Base-by-base conservation (phyloP, 805 yeast genomes). In the Komagataella populi region DNA sequence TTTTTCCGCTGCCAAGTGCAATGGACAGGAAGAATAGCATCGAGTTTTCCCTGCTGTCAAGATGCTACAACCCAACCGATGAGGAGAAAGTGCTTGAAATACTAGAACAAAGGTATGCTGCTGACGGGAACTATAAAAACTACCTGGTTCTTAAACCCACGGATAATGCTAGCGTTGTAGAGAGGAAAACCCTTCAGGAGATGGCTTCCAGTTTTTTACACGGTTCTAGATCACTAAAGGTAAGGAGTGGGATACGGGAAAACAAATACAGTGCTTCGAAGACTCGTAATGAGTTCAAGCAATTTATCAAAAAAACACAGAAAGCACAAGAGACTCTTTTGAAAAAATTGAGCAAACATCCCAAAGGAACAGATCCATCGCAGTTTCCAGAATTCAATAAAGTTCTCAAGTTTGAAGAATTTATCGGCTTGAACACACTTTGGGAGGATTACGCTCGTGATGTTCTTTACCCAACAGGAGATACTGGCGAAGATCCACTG, bases 401-500 rank as follows among this genome's bases (percentile, higher is more conserved):
- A 1, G 48, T 66, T 8, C 50, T 66, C 23, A 58, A 65, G 23
- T 81, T 72, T 58, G 77, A 72, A 45, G 74, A 74, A 23, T 84
- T 81, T 55, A 48, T 65, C 1, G 75, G 74, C 1, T 68, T 87
- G 66, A 73, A 83, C 60, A 59, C 60, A n/a, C 68, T 89, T 23
- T 89, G 97, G 97, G 72, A 74, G n/a, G 67, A 67, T 16, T 89
- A 89, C 61, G 78, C 83, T 48, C 68, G 66, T 39, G 83, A 80
- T 46, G 65, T 87, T 3, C 56, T 86, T 6, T 24, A 24, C 23
- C 47, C 24, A 23, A 14, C 47, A 16, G 45, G 22, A 5, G 46
- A 49, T 16, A 20, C 16, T 73, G 70, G 48, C 67, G 71, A 1
- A 62, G 63, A 1, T 45, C 51, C n/a, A 23, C 4, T 20, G 10